Base-by-base conservation (phyloP, 345 rosid species). In the Viola odorata region DNA sequence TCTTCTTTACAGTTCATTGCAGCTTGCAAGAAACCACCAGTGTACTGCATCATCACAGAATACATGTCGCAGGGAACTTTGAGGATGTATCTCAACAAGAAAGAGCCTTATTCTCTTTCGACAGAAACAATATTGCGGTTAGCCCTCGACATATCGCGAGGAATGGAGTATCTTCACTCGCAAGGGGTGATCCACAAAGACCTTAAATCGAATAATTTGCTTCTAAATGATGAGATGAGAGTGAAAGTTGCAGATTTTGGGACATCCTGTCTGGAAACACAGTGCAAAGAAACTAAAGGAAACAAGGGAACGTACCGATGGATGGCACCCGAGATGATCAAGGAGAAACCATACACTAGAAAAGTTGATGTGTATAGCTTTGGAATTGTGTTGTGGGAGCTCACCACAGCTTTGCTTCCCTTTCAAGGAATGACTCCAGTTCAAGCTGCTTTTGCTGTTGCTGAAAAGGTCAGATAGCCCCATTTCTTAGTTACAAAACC, bases 351-450 rank as follows among this genome's bases (percentile, higher is more conserved):
- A 0, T 94, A 81, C 50, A 88, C 97, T 38, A 75, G 97, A 60
- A 94, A 90, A 81, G 97, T 94, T 8, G 99, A 94, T 69, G 99
- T 94, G 8, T 94, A 94, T 50, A 94, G 99, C 75, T 94, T 94
- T 6, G 99, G 97, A 8, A 94, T 94, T 40, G 99, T 94, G 58
- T 72, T 94, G 48, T 94, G 99, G 99, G 99, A 94, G 83, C 97
- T 94, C 63, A 89, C 91, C 5, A 94, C 99, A 12, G 90, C 96
- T 3, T 72, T 94, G 83, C 99, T 94, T 75, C 99, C 99, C 6
- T 94, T 94, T 65, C 99, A 94, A 80, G 99, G 99, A 62, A 94
- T 94, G 97, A 94, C 97, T 53, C 99, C 99, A 0, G 97, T 94
- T 59, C 99, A 94, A 78, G 97, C 99, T 45, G 99, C 99, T 4